Base-by-base conservation (phyloP, 768 basidiomycete species). In the Chlorophyllum brunneum region DNA sequence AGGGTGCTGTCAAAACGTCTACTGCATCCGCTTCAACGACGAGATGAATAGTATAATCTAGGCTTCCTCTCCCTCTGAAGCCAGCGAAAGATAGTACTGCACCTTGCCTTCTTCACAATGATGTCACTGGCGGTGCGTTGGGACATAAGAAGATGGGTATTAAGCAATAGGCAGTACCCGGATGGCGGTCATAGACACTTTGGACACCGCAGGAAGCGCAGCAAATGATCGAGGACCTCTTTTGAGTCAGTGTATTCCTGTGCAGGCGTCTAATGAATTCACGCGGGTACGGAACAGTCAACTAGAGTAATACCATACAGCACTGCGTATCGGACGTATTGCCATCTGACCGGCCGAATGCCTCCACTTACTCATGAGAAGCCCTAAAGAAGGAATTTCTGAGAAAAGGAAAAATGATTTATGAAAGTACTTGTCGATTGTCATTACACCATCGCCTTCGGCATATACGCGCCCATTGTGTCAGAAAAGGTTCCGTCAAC, bases 401-500 rank as follows among this genome's bases (percentile, higher is more conserved):
- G 51, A 39, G 16, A 46, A 53, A 45, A 39, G 44, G 18, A 1
- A 27, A 26, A 15, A 29, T 49, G 43, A 39, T 44, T 27, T 44
- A 45, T 38, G 41, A 44, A 52, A 20, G 16, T 8, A 15, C 26
- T 33, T 16, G n/a, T n/a, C 24, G 27, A 27, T 18, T 34, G 36
- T 23, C 22, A 37, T 44, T 15, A 20, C 18, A 31, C 22, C 29
- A 7, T 23, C 40, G 8, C 33, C 26, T 44, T 36, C 33, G 20
- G 33, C 29, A 41, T 15, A 22, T 11, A 26, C 24, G 36, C 33
- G 5, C 7, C n/a, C 24, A 27, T 44, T 36, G n/a, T n/a, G 42
- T 37, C 51, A 38, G 23, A 37, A 40, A 49, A 52, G 42, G 22
- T 11, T 30, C 34, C 34, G 42, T 24, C 34, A 52, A 43, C 50